These are phyloP conservation scores for Lipomyces kockii DNA, from an alignment of 805 yeast species.

Conservation along the genomic window DNA sequence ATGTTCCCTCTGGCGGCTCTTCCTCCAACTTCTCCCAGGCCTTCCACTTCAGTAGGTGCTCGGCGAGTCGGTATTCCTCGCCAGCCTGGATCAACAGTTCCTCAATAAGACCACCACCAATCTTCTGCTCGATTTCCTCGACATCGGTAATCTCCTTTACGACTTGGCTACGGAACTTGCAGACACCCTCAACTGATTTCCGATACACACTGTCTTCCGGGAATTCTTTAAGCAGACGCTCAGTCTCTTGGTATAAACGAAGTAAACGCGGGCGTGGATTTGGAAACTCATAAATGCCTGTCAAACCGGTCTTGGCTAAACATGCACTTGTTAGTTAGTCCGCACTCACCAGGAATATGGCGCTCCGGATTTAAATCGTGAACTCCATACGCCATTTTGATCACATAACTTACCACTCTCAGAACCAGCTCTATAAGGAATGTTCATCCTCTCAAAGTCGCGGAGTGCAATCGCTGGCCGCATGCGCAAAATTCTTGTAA, in stretches of 20 bases:
- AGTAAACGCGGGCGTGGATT: slow-evolving; percentile 79
- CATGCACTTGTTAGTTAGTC: not conserved
- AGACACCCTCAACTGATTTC: slow-evolving; percentile 72
- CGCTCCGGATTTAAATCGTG: slow-evolving; percentile 1
- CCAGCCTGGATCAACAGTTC: slow-evolving; percentile 81
- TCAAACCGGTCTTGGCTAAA: slow-evolving; percentile 60
- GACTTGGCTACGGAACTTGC: slow-evolving; percentile 67
- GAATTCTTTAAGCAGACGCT: slow-evolving; percentile 62
- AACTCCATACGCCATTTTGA: not conserved
- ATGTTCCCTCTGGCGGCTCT: slow-evolving; percentile 77
- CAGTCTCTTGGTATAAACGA: slow-evolving; percentile 71
- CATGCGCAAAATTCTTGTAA: slow-evolving; percentile 12
- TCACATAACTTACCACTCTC: slow-evolving; percentile 4
- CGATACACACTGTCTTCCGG: slow-evolving; percentile 77
- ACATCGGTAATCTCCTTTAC: slow-evolving; percentile 66
- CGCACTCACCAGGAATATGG: not conserved
- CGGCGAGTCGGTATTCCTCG: slow-evolving; percentile 72
- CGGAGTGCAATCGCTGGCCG: slow-evolving; percentile 14
- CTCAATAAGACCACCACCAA: slow-evolving; percentile 84
- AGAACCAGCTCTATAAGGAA: slow-evolving; percentile 10
- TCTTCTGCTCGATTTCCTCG: slow-evolving; percentile 69
- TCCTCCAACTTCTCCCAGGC: slow-evolving; percentile 83
- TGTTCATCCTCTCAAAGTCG: slow-evolving; percentile 3
- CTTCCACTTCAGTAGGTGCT: slow-evolving; percentile 69
- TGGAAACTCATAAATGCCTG: slow-evolving; percentile 80